Conservation (phyloP, 805 yeast genomes). For the Metschnikowia cerradonensis region DNA sequence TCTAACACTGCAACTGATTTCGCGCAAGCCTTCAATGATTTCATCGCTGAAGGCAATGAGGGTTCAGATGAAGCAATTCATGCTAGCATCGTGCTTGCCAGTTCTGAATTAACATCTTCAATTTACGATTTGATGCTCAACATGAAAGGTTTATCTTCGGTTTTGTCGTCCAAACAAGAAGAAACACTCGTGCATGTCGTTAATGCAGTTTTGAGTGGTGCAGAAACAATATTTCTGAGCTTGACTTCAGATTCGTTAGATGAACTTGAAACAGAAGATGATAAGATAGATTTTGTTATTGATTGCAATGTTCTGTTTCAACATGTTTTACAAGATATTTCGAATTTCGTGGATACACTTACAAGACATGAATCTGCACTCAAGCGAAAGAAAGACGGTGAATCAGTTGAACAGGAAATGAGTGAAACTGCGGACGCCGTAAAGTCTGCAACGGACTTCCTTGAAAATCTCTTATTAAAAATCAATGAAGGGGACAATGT, state of each 20-base stretch:
- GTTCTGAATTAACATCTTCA: conserved; percentile 59
- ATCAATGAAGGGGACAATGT: conserved; percentile 54
- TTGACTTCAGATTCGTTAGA: conserved; percentile 51
- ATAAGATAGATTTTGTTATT: conserved; percentile 72
- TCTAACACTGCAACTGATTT: conserved; percentile 73
- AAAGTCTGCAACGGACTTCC: conserved; percentile 57
- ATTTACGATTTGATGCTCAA: conserved; percentile 60
- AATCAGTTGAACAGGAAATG: conserved; percentile 71
- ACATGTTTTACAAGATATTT: conserved; percentile 58
- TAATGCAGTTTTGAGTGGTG: conserved; percentile 53
- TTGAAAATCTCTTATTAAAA: conserved; percentile 50
- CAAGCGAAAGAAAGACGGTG: conserved; percentile 34
- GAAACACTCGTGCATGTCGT: conserved; percentile 48
- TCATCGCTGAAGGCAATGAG: conserved; percentile 70
- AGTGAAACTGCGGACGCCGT: conserved; percentile 68
- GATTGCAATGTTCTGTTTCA: conserved; percentile 73
- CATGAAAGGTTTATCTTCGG: conserved; percentile 63
- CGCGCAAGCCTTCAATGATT: conserved; percentile 70
- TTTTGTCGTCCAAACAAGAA: conserved; percentile 50
- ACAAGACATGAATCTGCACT: conserved; percentile 18
- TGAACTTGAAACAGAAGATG: conserved; percentile 52
- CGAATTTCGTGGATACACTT: conserved; percentile 53
- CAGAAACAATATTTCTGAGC: conserved; percentile 59
- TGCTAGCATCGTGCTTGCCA: conserved; percentile 55
- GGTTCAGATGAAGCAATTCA: conserved; percentile 49